Conservation (phyloP, 2,329 filamentous ascomycete species). For the Fusarium algeriense region DNA sequence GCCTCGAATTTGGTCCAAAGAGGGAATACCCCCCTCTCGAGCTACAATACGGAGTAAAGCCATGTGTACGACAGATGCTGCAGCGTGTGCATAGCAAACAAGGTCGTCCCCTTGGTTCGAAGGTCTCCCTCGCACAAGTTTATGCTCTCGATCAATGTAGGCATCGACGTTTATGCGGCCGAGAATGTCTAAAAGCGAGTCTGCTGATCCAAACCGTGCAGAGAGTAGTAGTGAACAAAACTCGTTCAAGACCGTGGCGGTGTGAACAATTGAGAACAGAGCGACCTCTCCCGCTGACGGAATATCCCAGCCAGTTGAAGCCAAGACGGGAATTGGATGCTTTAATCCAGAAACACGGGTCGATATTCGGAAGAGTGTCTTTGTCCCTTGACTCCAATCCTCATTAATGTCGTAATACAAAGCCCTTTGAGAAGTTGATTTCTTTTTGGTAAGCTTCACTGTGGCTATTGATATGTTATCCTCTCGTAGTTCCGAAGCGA, state of each 20-base stretch:
- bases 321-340: not conserved
- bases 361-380: not conserved
- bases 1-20: not conserved
- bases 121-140: not conserved
- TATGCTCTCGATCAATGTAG: not conserved
- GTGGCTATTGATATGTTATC: not conserved
- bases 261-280: not conserved
- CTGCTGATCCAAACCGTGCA: not conserved
- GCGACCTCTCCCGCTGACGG: not conserved
- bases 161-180: not conserved
- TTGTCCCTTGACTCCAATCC: not conserved
- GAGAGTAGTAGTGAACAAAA: not conserved
- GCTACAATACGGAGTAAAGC: not conserved
- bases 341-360: not conserved
- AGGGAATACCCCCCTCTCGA: not conserved
- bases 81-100: not conserved
- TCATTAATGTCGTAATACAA: not conserved
- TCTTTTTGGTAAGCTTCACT: not conserved
- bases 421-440: not conserved
- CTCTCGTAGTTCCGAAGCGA: accelerated
- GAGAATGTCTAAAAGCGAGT: not conserved
- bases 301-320: not conserved
- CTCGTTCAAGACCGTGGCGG: not conserved
- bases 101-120: accelerated
- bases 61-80: not conserved